Conservation (phyloP, 371 early-diverging fungal genomes). For the Apophysomyces ossiformis region DNA sequence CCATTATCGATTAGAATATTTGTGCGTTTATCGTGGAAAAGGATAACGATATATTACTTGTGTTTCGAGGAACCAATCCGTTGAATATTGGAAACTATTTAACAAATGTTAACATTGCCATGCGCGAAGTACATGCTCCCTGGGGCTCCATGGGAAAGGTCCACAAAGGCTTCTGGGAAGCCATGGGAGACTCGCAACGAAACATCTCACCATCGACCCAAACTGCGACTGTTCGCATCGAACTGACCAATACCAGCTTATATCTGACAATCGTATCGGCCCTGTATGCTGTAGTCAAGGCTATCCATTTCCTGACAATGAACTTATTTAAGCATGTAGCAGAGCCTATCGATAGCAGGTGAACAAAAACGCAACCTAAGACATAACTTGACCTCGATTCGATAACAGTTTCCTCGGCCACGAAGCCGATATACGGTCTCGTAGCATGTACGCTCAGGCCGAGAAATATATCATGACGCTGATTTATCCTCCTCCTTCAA, state of each 20-base stretch:
- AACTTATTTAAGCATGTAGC: slow-evolving; percentile 45
- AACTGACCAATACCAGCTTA: slow-evolving; percentile 42
- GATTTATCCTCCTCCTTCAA: slow-evolving; percentile 20
- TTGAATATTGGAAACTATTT: slow-evolving; percentile 65
- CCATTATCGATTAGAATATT: slow-evolving; percentile 45
- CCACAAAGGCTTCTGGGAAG: slow-evolving; percentile 65
- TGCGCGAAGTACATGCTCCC: slow-evolving; percentile 48
- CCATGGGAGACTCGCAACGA: slow-evolving; percentile 53
- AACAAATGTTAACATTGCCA: slow-evolving; percentile 56
- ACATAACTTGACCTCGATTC: background rate
- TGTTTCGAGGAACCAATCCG: slow-evolving; percentile 69
- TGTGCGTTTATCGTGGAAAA: slow-evolving; percentile 66
- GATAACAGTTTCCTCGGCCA: slow-evolving; percentile 38
- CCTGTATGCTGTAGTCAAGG: slow-evolving; percentile 34
- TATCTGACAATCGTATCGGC: slow-evolving; percentile 44
- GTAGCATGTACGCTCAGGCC: slow-evolving; percentile 47
- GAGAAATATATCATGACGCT: slow-evolving; percentile 42
- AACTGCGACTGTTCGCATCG: slow-evolving; percentile 32
- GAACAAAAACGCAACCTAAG: background rate
- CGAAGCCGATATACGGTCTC: slow-evolving; percentile 35
- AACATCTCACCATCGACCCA: slow-evolving; percentile 25
- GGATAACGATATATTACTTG: slow-evolving; percentile 61
- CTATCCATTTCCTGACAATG: slow-evolving; percentile 30
- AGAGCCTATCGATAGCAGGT: slow-evolving; percentile 46
- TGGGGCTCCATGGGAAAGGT: slow-evolving; percentile 56